Evolutionary conservation across 805 yeast genomes (phyloP).

Genomic region (Nakazawaea wickerhamii): DNA sequence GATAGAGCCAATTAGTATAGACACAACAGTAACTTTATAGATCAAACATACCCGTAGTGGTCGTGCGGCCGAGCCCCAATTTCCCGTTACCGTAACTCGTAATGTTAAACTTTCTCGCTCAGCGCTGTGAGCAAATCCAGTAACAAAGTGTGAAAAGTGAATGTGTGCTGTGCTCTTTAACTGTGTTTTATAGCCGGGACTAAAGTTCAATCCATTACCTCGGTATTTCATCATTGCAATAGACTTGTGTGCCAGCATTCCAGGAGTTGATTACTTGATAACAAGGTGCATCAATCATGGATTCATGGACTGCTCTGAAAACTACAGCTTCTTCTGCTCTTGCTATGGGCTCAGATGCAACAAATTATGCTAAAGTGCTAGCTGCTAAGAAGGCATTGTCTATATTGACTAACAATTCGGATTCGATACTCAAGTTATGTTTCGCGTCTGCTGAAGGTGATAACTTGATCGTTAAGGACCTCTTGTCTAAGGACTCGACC

Average conservation of each 20-base stretch:
- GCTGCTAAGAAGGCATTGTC: constrained; percentile 33
- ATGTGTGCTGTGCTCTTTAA: not conserved
- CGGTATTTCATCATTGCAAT: not conserved
- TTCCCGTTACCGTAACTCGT: not conserved
- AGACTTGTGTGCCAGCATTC: not conserved
- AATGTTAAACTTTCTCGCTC: not conserved
- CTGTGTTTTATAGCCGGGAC: not conserved
- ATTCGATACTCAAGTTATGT: constrained; percentile 28
- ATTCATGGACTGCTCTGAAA: constrained; percentile 27
- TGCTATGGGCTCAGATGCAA: constrained; percentile 20
- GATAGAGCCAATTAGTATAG: constrained; percentile 4
- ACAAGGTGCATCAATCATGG: constrained; percentile 6
- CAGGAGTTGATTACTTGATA: not conserved
- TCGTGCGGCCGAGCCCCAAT: not conserved
- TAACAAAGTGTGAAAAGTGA: not conserved
- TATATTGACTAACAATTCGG: constrained; percentile 23
- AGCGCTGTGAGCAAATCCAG: no score
- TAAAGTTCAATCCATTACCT: not conserved
- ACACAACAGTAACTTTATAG: not conserved
- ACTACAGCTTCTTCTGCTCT: constrained; percentile 16
- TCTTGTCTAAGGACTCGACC: constrained; percentile 19
- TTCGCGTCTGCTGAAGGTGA: constrained; percentile 36
- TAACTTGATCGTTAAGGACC: constrained; percentile 21
- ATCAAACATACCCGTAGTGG: not conserved
- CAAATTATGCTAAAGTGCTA: constrained; percentile 25